Evolutionary conservation across 768 basidiomycete species (phyloP).

Genomic region (Tricholoma furcatifolium): DNA sequence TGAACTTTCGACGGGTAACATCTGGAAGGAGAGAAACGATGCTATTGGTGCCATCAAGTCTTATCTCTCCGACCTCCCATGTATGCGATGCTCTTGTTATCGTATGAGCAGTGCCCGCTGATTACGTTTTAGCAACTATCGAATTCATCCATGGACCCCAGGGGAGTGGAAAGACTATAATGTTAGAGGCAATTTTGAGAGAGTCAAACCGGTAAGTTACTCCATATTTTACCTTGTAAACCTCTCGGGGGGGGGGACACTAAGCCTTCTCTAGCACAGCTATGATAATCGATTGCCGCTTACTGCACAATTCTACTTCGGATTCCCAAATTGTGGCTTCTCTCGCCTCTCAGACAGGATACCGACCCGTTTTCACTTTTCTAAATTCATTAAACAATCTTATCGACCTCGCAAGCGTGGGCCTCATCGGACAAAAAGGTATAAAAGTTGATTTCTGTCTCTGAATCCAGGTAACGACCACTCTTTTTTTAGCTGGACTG

Average conservation of each 20-base stretch:
- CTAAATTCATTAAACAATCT: constrained; percentile 77
- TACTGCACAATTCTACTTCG: constrained; percentile 65
- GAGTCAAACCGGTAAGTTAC: constrained; percentile 49
- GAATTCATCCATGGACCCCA: constrained; percentile 82
- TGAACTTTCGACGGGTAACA: constrained; percentile 33
- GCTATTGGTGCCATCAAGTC: constrained; percentile 65
- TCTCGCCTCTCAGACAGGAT: constrained; percentile 83
- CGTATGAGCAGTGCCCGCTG: background rate
- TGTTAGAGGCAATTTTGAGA: constrained; percentile 54
- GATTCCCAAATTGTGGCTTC: constrained; percentile 66
- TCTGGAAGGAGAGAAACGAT: constrained; percentile 85
- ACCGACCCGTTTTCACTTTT: constrained; percentile 87
- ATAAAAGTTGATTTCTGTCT: background rate
- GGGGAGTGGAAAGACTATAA: constrained; percentile 73
- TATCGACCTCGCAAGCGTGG: constrained; percentile 89
- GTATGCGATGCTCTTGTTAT: constrained; percentile 35
- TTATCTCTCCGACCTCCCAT: constrained; percentile 79
- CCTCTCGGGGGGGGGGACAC: background rate
- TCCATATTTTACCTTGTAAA: background rate
- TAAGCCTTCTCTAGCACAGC: constrained; percentile 45
- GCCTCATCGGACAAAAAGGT: constrained; percentile 96
- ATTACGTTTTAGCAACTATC: constrained; percentile 51
- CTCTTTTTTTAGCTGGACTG: constrained; percentile 65
- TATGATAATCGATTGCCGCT: constrained; percentile 81
- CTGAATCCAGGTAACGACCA: background rate